phyloP scores from a whole-genome alignment of 1,139 yeast species.

The Suhomyces panamericanus region DNA sequence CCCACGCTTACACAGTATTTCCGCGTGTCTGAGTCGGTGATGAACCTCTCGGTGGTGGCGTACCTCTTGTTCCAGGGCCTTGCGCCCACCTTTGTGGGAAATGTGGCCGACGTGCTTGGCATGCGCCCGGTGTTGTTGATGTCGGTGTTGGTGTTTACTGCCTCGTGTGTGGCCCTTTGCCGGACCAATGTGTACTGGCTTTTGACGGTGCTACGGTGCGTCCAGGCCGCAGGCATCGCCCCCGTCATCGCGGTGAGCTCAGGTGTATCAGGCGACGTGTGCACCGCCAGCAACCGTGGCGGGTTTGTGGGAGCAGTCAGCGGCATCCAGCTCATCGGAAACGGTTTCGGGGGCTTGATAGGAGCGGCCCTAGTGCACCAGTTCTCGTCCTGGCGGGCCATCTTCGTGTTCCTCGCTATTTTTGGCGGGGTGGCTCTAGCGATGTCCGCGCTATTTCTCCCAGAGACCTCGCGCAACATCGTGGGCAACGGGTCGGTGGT shows the following conservation, averaged over 20 bases:
- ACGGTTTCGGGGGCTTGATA: constrained; percentile 42
- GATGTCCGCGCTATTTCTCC: constrained; percentile 26
- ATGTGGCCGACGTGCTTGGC: constrained; percentile 68
- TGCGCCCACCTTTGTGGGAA: constrained; percentile 60
- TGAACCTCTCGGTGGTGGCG: constrained; percentile 39
- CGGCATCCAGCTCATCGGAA: constrained; percentile 40
- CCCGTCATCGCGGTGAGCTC: constrained; percentile 42
- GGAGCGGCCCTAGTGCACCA: constrained; percentile 37
- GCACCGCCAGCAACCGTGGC: constrained; percentile 38
- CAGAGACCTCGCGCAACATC: constrained; percentile 38
- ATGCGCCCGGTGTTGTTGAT: constrained; percentile 61
- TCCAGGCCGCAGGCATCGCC: constrained; percentile 45
- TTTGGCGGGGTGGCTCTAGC: constrained; percentile 37
- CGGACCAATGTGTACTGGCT: constrained; percentile 45
- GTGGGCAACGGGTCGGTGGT: constrained; percentile 42
- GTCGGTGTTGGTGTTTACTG: constrained; percentile 55
- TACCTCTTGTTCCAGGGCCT: constrained; percentile 41
- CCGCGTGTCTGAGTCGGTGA: constrained; percentile 24
- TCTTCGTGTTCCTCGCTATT: constrained; percentile 39
- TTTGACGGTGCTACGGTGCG: constrained; percentile 35
- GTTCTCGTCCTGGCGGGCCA: constrained; percentile 39
- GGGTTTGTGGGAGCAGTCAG: constrained; percentile 40
- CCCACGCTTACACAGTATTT: constrained; percentile 36
- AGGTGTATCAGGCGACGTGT: constrained; percentile 45
- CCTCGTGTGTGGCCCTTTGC: constrained; percentile 63